Conservation (phyloP, 2,329 filamentous ascomycete genomes). For the Sclerotiophoma versabilis region DNA sequence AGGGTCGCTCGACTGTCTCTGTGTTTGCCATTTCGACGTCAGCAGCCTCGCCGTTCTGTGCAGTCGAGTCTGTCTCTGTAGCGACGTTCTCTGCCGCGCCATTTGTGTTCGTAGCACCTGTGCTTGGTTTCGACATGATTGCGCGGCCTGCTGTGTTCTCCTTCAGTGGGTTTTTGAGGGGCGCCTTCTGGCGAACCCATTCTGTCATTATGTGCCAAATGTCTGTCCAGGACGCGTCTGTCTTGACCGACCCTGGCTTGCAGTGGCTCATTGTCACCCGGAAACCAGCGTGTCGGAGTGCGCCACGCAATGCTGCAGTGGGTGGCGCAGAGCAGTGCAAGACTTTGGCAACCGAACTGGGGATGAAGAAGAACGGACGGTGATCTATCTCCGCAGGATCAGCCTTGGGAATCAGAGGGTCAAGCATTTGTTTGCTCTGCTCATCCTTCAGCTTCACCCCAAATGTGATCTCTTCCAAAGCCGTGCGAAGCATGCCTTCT, state of each 20-base stretch:
- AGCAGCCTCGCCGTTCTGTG: slow-evolving; percentile 8
- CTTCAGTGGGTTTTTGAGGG: slow-evolving; percentile 77
- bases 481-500: slow-evolving; percentile 89
- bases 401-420: slow-evolving; percentile 50
- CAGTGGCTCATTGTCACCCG: slow-evolving; percentile 85
- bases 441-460: slow-evolving; percentile 30
- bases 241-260: slow-evolving; percentile 89
- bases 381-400: slow-evolving; percentile 63
- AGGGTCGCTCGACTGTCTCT: slow-evolving; percentile 19
- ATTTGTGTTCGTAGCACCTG: slow-evolving; percentile 14
- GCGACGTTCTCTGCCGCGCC: slow-evolving; percentile 4
- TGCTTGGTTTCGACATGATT: slow-evolving; percentile 61
- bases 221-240: slow-evolving; percentile 86
- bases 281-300: slow-evolving; percentile 81
- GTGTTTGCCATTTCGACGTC: slow-evolving; percentile 11
- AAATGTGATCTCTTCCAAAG: slow-evolving; percentile 73
- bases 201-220: slow-evolving; percentile 95
- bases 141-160: slow-evolving; percentile 73
- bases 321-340: slow-evolving; percentile 81
- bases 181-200: slow-evolving; percentile 82
- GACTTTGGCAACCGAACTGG: slow-evolving; percentile 75
- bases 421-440: slow-evolving; percentile 31
- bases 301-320: slow-evolving; percentile 81
- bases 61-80: slow-evolving; percentile 1
- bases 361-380: slow-evolving; percentile 86